Evolutionary conservation across 2,329 filamentous ascomycete genomes (phyloP).

Genomic region (Fusarium ramigenum): DNA sequence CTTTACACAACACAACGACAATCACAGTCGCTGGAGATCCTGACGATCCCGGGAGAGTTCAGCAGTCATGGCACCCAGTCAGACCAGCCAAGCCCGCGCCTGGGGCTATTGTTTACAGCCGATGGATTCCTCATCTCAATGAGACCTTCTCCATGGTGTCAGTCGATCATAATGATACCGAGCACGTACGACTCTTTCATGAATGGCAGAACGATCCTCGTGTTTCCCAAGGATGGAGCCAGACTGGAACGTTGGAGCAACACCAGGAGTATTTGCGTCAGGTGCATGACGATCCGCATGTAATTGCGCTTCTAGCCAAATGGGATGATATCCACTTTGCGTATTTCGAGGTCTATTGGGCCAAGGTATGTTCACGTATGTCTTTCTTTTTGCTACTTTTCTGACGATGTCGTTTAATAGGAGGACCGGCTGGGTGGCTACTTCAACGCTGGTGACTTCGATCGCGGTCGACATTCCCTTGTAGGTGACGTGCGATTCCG

Average conservation of each 20-base stretch:
- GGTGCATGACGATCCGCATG: conserved; percentile 76
- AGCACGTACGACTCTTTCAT: conserved; percentile 77
- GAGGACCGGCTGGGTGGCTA: conserved; percentile 66
- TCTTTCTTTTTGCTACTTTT: background rate
- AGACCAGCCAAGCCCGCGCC: conserved; percentile 76
- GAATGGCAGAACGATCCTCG: conserved; percentile 86
- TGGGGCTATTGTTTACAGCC: conserved; percentile 77
- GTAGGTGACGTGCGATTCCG: conserved; percentile 68
- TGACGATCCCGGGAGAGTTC: conserved; percentile 51
- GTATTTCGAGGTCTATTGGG: conserved; percentile 86
- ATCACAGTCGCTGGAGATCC: conserved; percentile 52
- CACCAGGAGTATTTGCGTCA: conserved; percentile 76
- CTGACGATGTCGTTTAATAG: conserved; percentile 41
- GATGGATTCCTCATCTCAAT: conserved; percentile 78
- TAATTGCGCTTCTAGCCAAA: conserved; percentile 73
- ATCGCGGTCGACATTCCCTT: conserved; percentile 67
- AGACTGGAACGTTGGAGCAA: conserved; percentile 78
- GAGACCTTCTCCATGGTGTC: conserved; percentile 83
- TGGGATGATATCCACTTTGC: conserved; percentile 78
- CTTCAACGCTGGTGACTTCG: conserved; percentile 64
- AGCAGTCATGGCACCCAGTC: conserved; percentile 74
- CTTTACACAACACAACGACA: conserved; percentile 57
- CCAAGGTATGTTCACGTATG: conserved; percentile 55
- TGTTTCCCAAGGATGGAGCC: conserved; percentile 82
- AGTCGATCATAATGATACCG: conserved; percentile 70